A percentile compares a stretch with the other conserved stretches of the same genome.
Evolutionary conservation across 805 yeast species (phyloP).

Genomic region (Saccharomycopsis fibuligera): DNA sequence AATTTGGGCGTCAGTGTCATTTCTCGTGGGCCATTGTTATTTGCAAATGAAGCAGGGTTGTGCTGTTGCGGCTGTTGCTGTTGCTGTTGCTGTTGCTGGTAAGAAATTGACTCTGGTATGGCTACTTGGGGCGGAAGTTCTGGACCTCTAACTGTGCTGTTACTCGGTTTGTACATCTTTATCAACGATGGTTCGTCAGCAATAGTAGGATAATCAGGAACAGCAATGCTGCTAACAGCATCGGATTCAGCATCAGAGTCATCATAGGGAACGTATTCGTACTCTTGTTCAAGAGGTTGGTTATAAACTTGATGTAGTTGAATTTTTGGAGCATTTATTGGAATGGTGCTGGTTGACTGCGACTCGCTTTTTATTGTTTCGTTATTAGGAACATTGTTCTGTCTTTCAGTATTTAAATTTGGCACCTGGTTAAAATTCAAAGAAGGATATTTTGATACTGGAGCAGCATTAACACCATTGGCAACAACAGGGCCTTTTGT

Average conservation of each 20-base stretch:
- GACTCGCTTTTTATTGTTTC: too few species aligned
- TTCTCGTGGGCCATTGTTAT: too few species aligned
- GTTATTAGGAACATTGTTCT: background rate
- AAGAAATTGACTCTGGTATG: too few species aligned
- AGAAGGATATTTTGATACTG: background rate
- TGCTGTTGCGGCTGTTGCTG: background rate
- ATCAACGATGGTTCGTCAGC: conserved; percentile 15
- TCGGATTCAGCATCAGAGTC: conserved; percentile 8
- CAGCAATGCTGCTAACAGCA: conserved; percentile 10
- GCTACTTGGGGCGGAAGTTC: background rate
- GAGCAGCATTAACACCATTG: background rate
- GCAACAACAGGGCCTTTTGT: background rate
- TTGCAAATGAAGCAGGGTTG: too few species aligned
- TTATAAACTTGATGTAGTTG: background rate
- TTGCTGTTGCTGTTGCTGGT: background rate
- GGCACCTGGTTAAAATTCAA: background rate
- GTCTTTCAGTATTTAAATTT: background rate
- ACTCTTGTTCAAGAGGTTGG: background rate
- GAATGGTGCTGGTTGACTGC: too few species aligned
- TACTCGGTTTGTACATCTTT: conserved; percentile 8
- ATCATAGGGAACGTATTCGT: background rate
- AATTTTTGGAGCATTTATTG: background rate
- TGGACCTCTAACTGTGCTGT: background rate
- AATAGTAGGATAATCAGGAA: conserved; percentile 15
- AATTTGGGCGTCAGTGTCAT: background rate